Conservation (phyloP, 331 rosid species). For the Pyracantha coccinea region DNA sequence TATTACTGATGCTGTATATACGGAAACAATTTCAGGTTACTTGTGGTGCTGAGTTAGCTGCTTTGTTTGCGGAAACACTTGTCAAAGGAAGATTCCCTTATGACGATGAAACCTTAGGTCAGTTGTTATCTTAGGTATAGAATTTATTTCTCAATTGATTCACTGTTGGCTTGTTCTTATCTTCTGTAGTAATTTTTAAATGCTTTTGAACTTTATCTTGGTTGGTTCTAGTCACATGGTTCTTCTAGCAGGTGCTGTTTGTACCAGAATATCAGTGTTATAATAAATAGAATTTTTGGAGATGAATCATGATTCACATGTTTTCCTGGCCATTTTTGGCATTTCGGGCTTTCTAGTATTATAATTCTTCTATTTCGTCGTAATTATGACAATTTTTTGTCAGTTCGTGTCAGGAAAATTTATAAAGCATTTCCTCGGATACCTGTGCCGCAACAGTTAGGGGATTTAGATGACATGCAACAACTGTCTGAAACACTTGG, state of each 20-base stretch:
- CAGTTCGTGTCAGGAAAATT: constrained; percentile 68
- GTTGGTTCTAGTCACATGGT: constrained; percentile 6
- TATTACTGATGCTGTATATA: background rate
- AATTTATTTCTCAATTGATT: background rate
- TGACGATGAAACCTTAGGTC: constrained; percentile 61
- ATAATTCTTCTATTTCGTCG: background rate
- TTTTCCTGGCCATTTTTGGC: constrained; percentile 9
- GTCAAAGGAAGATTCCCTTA: constrained; percentile 70
- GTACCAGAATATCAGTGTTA: background rate
- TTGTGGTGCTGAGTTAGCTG: constrained; percentile 95
- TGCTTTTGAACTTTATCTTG: constrained; percentile 9
- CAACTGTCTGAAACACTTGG: constrained; percentile 78
- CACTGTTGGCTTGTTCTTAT: background rate
- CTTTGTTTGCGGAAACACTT: constrained; percentile 75
- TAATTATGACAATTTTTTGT: constrained; percentile 28
- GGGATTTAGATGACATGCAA: constrained; percentile 65
- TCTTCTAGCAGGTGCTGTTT: background rate
- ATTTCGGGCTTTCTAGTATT: constrained; percentile 3
- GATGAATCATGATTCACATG: background rate
- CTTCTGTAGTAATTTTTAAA: background rate
- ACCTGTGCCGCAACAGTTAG: constrained; percentile 60
- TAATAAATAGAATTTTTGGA: background rate
- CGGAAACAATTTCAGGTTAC: constrained; percentile 50
- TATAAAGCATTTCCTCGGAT: constrained; percentile 63
- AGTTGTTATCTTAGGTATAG: constrained; percentile 26